Base-by-base conservation (phyloP, 305 asterid species). In the Rubia balearica region DNA sequence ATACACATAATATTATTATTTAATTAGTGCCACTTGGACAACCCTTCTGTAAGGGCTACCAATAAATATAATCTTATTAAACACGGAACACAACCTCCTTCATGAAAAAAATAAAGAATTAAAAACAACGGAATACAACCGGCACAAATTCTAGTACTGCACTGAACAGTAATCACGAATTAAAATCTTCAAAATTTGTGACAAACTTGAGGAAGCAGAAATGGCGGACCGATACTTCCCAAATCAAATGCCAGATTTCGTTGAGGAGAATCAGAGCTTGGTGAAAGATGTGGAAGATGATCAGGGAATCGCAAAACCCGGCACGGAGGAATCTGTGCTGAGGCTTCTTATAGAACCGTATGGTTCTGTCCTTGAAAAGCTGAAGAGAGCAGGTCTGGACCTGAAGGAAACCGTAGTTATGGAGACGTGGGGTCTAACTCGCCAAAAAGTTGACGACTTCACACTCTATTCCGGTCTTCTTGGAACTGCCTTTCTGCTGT, bases 401-500 rank as follows among this genome's bases (percentile, higher is more conserved):
- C 83, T 88, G 69, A 90, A 90, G 78, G 89, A 90, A 84, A 81
- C 90, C 85, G 73, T 86, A 68, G 78, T 90, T 76, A 78, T 80
- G 76, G 83, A 82, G 78, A 85, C 92, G 62, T 90, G 92, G 95
- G 90, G 88, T 6, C 74, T 79, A 42, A 75, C 83, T 40, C 68
- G 71, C 73, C 83, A 86, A 72, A 81, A 60, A 41, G 88, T 83
- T 65, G 79, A 78, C 36, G 83, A 90, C 74, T 88, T 76, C 61
- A 79, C 86, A 0, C 81, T 88, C 46, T 90, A 88, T 76, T 30
- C 80, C 22, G 96, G 95, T 43, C 75, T 84, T 40, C 80, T 88
- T 71, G 95, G 96, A 46, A 85, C 92, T 79, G 95, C 92, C 51
- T 75, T 79, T 79, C 77, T 88, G 85, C 89, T 90, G 73, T 84